Evolutionary conservation across 139 green algal species (phyloP).

Genomic region (Coelastrella sp.): DNA sequence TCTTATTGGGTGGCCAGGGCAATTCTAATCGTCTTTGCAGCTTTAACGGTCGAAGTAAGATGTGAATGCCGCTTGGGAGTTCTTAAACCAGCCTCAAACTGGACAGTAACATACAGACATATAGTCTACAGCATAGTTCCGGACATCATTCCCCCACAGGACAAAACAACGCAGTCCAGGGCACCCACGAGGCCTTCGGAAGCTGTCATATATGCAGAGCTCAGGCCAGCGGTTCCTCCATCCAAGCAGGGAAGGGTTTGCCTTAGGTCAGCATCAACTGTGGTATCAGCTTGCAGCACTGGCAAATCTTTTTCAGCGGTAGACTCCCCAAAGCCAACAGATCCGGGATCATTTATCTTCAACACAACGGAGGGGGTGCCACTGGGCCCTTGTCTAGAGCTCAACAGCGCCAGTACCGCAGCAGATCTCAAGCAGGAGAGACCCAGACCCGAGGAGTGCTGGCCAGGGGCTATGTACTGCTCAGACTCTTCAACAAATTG

Average conservation of each 20-base stretch:
- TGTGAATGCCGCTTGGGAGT: constrained; percentile 8
- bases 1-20: background rate
- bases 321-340: background rate
- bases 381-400: background rate
- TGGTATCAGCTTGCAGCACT: constrained; percentile 10
- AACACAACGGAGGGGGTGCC: constrained; percentile 4
- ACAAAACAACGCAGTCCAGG: background rate
- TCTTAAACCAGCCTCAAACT: background rate
- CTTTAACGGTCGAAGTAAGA: background rate
- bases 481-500: constrained; percentile 9
- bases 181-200: background rate
- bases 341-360: constrained; percentile 4
- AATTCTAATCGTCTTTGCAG: background rate
- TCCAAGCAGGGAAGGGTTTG: background rate
- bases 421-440: background rate
- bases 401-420: background rate
- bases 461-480: constrained; percentile 35
- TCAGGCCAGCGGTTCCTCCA: constrained; percentile 1
- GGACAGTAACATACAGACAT: constrained; percentile 4
- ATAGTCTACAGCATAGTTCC: constrained; percentile 29
- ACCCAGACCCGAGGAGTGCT: constrained; percentile 5
- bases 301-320: background rate
- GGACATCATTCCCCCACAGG: background rate
- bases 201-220: background rate
- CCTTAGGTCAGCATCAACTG: background rate